Base-by-base conservation (phyloP, 2,329 filamentous ascomycete genomes). In the Periglandula ipomoeae region DNA sequence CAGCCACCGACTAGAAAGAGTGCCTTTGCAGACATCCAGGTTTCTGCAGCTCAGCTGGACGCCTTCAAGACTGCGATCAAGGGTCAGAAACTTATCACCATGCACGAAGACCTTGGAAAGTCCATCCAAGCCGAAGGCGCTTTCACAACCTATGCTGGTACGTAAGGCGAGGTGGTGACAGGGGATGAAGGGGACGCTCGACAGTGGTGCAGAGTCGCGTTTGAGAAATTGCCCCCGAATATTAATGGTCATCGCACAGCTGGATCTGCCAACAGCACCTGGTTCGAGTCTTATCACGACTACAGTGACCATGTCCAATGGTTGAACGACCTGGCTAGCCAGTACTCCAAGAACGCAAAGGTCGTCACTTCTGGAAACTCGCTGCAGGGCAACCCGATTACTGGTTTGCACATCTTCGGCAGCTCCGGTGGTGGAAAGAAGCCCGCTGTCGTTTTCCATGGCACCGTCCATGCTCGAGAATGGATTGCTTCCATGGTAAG, bases 381-480 rank as follows among this genome's bases (percentile, higher is more conserved):
- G 0, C 60, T 66, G 27, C 59, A 75, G 47, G 73, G 72, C 2
- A 67, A 72, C 34, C 52, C 64, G 48, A 88, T 90, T 47, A 75
- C 78, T 8, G 87, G 82, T 0, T 64, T 81, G 40, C 77, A 80
- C 53, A 65, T 81, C 48, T 81, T 69, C 61, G 78, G 78, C 2
- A 64, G 57, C 47, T 58, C 57, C 1, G 68, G 68, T 1, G 67
- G 66, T 44, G 70, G 71, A 19, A 61, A 57, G 24, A 76, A 75
- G 53, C 75, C 75, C 1, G 78, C 74, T 19, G 61, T 79, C 34
- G 67, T 81, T 34, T 72, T 76, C 57, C 78, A 82, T 59, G 73
- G 72, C 9, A 81, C 73, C 20, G 74, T 79, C 11, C 79, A 83
- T 58, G 76, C 77, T 8, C 69, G 79, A 41, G 78, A 82, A 59